Evolutionary conservation across 805 yeast species (phyloP).

Genomic region (Zygosaccharomyces gambellarensis): DNA sequence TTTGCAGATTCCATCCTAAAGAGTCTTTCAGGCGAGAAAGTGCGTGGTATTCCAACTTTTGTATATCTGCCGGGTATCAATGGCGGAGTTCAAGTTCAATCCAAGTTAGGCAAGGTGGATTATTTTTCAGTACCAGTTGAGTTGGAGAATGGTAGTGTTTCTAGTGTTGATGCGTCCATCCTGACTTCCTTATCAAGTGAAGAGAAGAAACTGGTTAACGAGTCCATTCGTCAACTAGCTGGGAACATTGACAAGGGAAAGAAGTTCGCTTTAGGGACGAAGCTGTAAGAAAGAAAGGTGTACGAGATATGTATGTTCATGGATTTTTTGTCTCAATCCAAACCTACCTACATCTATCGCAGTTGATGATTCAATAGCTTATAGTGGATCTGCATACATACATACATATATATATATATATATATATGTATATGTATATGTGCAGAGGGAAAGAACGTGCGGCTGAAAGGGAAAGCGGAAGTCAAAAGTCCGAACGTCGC

Average conservation of each 20-base stretch:
- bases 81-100: conserved; percentile 43
- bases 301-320: too few relatives aligned
- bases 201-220: conserved; percentile 49
- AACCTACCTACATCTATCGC: too few relatives aligned
- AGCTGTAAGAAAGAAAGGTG: conserved; percentile 11
- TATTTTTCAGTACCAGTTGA: conserved; percentile 61
- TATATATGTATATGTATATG: too few relatives aligned
- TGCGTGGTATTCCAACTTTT: conserved; percentile 38
- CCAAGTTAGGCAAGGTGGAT: conserved; percentile 38
- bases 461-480: too few relatives aligned
- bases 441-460: too few relatives aligned
- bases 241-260: conserved; percentile 58
- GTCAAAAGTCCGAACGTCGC: too few relatives aligned
- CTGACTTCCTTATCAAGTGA: conserved; percentile 42
- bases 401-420: too few relatives aligned
- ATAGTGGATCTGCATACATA: too few relatives aligned
- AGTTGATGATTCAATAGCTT: too few relatives aligned
- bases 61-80: conserved; percentile 52
- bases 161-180: conserved; percentile 47
- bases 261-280: conserved; percentile 37
- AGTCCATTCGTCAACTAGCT: conserved; percentile 50
- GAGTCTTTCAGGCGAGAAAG: conserved; percentile 22
- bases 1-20: conserved; percentile 63
- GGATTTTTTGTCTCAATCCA: too few relatives aligned
- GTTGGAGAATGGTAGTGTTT: conserved; percentile 49